Percentiles rank a stretch among this genome's conserved stretches.
These are phyloP conservation scores for Debaryomyces psychrophilus DNA, from an alignment of 1,139 yeast species.

Conservation along the genomic window DNA sequence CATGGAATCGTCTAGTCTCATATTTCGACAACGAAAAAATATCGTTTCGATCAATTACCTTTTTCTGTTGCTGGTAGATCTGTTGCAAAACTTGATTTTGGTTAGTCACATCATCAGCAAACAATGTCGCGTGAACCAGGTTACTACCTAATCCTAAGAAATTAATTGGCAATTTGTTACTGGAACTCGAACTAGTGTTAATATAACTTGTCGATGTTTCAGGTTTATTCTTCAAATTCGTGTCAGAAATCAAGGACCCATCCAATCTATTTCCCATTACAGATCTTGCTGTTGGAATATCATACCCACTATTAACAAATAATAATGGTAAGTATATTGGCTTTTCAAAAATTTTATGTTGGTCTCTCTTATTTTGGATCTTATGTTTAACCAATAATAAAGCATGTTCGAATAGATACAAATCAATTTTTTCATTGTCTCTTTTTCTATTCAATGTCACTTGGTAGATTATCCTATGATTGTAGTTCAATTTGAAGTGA, in stretches of 20 bases:
- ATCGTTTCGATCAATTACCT: constrained; percentile 70
- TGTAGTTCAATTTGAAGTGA: constrained; percentile 75
- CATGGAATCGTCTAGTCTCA: constrained; percentile 71
- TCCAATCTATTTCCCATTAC: constrained; percentile 39
- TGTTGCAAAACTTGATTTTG: constrained; percentile 83
- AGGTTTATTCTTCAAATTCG: constrained; percentile 33
- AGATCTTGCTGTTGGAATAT: constrained; percentile 65
- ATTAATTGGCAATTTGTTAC: constrained; percentile 50
- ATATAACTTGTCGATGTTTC: constrained; percentile 32
- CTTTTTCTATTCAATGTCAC: constrained; percentile 69
- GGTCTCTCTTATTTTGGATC: constrained; percentile 86
- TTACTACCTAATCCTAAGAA: constrained; percentile 49
- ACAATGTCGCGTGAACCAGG: constrained; percentile 47
- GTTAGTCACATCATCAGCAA: constrained; percentile 57
- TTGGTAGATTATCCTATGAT: constrained; percentile 78
- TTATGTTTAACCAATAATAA: constrained; percentile 84
- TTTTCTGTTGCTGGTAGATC: constrained; percentile 76
- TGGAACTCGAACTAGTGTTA: constrained; percentile 33
- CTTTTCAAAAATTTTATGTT: constrained; percentile 85
- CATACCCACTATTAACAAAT: constrained; percentile 76
- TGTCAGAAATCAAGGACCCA: constrained; percentile 46
- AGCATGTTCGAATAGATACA: constrained; percentile 87
- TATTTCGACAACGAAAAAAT: constrained; percentile 77
- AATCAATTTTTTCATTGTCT: constrained; percentile 78
- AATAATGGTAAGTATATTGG: constrained; percentile 90